Percentiles rank a stretch among this genome's conserved stretches.
Conservation (phyloP, 441 rosid genomes). For the Isatis lusitanica region DNA sequence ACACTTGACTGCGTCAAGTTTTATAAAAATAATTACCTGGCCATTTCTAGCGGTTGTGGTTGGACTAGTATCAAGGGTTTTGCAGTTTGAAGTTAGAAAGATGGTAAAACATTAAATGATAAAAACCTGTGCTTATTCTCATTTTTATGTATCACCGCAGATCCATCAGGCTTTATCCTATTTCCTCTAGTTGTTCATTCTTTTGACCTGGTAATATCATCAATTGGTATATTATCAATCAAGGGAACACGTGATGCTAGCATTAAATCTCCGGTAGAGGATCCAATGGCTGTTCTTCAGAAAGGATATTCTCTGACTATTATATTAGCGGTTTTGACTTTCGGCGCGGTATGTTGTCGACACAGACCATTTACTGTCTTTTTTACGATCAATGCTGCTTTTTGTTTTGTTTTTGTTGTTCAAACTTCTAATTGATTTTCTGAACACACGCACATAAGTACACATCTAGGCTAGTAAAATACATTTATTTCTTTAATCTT, state of each 20-base stretch:
- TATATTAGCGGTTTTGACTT: slow-evolving; percentile 84
- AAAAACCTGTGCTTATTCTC: not conserved
- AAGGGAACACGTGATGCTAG: slow-evolving; percentile 79
- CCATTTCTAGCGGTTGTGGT: not conserved
- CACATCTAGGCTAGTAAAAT: not conserved
- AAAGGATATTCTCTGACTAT: slow-evolving; percentile 92
- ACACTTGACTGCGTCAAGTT: slow-evolving; percentile 2
- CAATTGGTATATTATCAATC: slow-evolving; percentile 91
- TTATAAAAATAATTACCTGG: not conserved
- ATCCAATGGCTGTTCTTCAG: slow-evolving; percentile 97
- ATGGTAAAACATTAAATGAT: not conserved
- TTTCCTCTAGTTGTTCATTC: slow-evolving; percentile 99
- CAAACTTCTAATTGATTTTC: not conserved
- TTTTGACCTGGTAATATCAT: slow-evolving; percentile 90
- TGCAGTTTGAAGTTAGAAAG: not conserved
- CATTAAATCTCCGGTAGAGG: slow-evolving; percentile 77
- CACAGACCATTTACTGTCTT: not conserved
- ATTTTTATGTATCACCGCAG: slow-evolving; percentile 55
- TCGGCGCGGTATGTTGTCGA: slow-evolving; percentile 65
- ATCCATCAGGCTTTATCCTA: slow-evolving; percentile 95
- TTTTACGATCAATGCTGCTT: not conserved
- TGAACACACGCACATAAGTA: not conserved
- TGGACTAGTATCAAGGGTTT: not conserved
- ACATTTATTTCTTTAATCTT: slow-evolving; percentile 31
- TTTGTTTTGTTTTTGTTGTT: not conserved